Percentiles rank a stretch among this genome's conserved stretches.
Conservation (phyloP, 2,329 filamentous ascomycete species). For the Aspergillus caelatus region DNA sequence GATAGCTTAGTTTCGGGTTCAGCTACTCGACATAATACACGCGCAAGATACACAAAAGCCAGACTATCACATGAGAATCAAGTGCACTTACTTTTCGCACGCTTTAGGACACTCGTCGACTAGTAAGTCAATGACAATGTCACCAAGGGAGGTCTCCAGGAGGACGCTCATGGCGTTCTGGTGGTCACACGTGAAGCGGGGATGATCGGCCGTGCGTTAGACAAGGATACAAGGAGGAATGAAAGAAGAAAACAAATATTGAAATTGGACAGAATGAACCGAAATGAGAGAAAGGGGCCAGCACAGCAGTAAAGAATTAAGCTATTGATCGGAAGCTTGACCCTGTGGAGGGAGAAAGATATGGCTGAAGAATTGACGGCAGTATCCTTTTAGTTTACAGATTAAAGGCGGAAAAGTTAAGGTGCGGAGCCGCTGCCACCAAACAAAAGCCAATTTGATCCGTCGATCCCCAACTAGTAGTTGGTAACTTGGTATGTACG, state of each 20-base stretch:
- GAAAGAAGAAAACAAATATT: conserved; percentile 1
- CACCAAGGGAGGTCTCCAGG: conserved; percentile 87
- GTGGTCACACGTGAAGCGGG: conserved; percentile 15
- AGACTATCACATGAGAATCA: not conserved
- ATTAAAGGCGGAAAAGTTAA: conserved; percentile 3
- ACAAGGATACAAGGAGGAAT: conserved; percentile 9
- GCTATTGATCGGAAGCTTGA: not conserved
- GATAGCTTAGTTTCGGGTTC: conserved; percentile 59
- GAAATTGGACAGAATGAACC: not conserved
- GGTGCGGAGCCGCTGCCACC: conserved; percentile 11
- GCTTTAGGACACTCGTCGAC: conserved; percentile 86
- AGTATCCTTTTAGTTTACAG: not conserved
- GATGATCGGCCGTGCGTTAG: conserved; percentile 20
- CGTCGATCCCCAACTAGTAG: not conserved
- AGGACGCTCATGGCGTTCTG: conserved; percentile 76
- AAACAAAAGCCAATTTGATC: not conserved
- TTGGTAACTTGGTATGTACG: too few relatives aligned
- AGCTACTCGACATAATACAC: conserved; percentile 49
- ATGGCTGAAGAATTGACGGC: not conserved
- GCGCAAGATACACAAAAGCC: conserved; percentile 11
- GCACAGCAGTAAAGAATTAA: not conserved
- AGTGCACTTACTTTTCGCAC: conserved; percentile 83
- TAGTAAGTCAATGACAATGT: conserved; percentile 91
- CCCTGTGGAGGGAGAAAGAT: not conserved
- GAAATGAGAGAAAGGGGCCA: not conserved